phyloP scores from a whole-genome alignment of 2,329 filamentous ascomycete species.

The Fusarium siculi region DNA sequence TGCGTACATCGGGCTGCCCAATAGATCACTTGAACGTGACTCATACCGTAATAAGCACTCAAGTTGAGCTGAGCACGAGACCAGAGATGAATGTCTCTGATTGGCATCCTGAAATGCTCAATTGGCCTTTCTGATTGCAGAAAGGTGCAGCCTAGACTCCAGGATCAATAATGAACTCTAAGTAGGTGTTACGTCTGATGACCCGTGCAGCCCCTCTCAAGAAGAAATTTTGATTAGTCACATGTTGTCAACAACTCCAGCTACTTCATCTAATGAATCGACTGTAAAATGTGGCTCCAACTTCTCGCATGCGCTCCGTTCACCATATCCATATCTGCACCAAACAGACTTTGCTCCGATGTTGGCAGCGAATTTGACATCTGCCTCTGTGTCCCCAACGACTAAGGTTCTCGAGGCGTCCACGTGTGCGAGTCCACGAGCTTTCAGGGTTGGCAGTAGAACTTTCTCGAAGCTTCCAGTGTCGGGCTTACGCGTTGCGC shows the following conservation, averaged over 20 bases:
- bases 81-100: not conserved
- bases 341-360: slow-evolving; percentile 17
- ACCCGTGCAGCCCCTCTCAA: too few species aligned
- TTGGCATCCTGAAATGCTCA: accelerated
- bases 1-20: not conserved
- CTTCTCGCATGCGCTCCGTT: not conserved
- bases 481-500: slow-evolving; percentile 1
- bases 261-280: not conserved
- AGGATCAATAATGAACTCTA: not conserved
- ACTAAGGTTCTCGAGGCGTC: not conserved
- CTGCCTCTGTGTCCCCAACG: slow-evolving; percentile 5
- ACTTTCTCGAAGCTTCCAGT: not conserved
- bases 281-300: not conserved
- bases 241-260: not conserved
- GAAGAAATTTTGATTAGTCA: not conserved
- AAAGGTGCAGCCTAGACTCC: not conserved
- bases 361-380: not conserved
- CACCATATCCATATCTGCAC: slow-evolving; percentile 24
- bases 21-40: not conserved
- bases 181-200: too few species aligned
- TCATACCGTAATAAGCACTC: too few species aligned
- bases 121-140: not conserved
- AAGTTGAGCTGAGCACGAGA: not conserved
- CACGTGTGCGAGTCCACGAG: not conserved
- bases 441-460: not conserved